Evolutionary conservation across 2,329 filamentous ascomycete genomes (phyloP).

Genomic region (Paraphoma sp.): DNA sequence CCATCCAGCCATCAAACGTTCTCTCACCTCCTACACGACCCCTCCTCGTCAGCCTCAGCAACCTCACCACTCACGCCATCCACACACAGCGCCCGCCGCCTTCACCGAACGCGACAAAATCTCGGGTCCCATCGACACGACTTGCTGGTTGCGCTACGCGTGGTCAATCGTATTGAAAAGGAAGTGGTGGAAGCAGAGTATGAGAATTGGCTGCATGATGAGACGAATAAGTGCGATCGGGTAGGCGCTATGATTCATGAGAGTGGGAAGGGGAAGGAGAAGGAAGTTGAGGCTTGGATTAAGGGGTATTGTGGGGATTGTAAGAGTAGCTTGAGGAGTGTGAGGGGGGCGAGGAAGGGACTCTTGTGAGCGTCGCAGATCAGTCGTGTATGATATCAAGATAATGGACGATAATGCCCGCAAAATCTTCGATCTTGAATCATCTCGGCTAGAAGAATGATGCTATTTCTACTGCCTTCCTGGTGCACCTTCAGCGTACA

Average conservation of each 20-base stretch:
- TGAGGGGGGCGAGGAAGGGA: conserved; percentile 11
- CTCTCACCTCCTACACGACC: conserved; percentile 41
- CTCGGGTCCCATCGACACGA: conserved; percentile 88
- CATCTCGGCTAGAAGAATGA: no score
- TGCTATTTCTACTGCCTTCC: no score
- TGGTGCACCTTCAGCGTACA: no score
- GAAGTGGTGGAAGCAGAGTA: conserved; percentile 88
- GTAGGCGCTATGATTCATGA: conserved; percentile 56
- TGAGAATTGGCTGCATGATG: conserved; percentile 88
- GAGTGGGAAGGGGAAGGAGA: conserved; percentile 47
- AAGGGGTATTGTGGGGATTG: conserved; percentile 70
- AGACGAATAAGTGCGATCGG: conserved; percentile 76
- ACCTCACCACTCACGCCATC: conserved; percentile 32
- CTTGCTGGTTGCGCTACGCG: conserved; percentile 84
- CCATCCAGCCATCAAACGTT: conserved; percentile 44
- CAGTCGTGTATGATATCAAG: no score
- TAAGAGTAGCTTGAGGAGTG: conserved; percentile 42
- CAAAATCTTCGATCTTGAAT: no score
- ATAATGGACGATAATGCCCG: no score
- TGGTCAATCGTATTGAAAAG: conserved; percentile 87
- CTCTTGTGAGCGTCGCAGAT: conserved; percentile 7
- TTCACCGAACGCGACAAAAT: conserved; percentile 81
- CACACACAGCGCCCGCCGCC: conserved; percentile 54
- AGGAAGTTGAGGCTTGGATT: conserved; percentile 63
- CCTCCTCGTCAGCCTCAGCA: conserved; percentile 20